These are phyloP conservation scores for Nymphaea thermarum DNA, from an alignment of 164 flowering plant species.

Conservation along the genomic window DNA sequence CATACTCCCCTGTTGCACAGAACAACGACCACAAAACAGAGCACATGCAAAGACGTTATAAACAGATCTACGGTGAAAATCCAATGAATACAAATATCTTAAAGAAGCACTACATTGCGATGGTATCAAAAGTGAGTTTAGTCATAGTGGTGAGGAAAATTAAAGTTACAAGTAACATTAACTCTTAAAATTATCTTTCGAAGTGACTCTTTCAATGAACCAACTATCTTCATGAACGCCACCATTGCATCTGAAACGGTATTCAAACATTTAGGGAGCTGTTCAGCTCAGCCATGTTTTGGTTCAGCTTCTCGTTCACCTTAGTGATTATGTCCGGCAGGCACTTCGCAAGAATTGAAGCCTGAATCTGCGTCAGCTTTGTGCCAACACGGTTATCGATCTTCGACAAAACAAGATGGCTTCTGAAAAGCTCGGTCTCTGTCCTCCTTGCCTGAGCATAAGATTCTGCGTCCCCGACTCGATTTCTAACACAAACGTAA, in stretches of 20 bases:
- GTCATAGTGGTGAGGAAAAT: no score
- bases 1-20: slow-evolving; percentile 16
- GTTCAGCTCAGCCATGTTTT: slow-evolving; percentile 19
- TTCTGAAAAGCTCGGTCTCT: slow-evolving; percentile 18
- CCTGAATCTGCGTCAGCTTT: slow-evolving; percentile 24
- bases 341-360: slow-evolving; percentile 13
- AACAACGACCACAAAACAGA: no score
- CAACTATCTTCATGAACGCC: slow-evolving; percentile 19
- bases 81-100: no score
- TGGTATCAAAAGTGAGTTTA: no score
- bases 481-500: slow-evolving; percentile 32
- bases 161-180: no score
- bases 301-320: slow-evolving; percentile 12
- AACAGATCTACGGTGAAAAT: no score
- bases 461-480: slow-evolving; percentile 26
- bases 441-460: slow-evolving; percentile 26
- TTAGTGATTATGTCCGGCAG: slow-evolving; percentile 19
- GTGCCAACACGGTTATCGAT: slow-evolving; percentile 18
- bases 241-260: slow-evolving; percentile 20
- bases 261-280: slow-evolving; percentile 13
- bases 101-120: no score
- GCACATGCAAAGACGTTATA: no score
- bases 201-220: slow-evolving; percentile 19
- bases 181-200: slow-evolving; percentile 5
- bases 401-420: slow-evolving; percentile 19